Base-by-base conservation (phyloP, 2,329 filamentous ascomycete genomes). In the Hypoxylon sp. region DNA sequence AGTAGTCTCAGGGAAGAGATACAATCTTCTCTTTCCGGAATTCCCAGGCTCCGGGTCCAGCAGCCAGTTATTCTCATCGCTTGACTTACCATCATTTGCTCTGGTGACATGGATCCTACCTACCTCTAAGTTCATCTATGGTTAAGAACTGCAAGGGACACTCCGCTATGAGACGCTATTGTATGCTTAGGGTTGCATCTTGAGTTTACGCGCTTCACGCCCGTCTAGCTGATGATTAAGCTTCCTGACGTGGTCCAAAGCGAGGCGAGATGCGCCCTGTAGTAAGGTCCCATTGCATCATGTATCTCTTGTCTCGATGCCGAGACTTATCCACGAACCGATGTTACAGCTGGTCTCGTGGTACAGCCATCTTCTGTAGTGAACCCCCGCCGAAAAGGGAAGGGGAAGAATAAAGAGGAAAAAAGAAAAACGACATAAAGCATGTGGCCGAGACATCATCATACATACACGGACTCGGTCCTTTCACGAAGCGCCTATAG, bases 391-490 rank as follows among this genome's bases (percentile, higher is more conserved):
- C 65, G 46, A 60, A 49, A 68, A 51, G 10, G 19, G 57, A 49
- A 17, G 19, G 10, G 14, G 30, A 41, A 36, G 36, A 59, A 19
- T 21, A 38, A 50, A 57, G 38, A 10, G 19, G 41, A 60, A 61
- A 49, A 25, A 43, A 14, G 21, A 23, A 53, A 53, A 36, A 50
- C 43, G 56, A 62, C 46, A 65, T 57, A 58, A 73, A 65, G 67
- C 65, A 74, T 58, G 65, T 60, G 70, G 61, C 74, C 72, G 73
- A 75, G 72, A 74, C 69, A 74, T 73, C 66, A 75, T 71, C 65
- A 68, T 72, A 69, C 64, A 67, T 70, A 70, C 72, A 65, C 71
- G 17, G 53, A 69, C 74, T 75, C 74, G 75, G 74, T 66, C 74
- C 73, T 69, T 75, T 76, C 71, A 56, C 68, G 66, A 68, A 73